Evolutionary conservation across 371 early-diverging fungal genomes (phyloP), one percentile per base, ranked within the genome.

Genomic region (Mortierella sp.): DNA sequence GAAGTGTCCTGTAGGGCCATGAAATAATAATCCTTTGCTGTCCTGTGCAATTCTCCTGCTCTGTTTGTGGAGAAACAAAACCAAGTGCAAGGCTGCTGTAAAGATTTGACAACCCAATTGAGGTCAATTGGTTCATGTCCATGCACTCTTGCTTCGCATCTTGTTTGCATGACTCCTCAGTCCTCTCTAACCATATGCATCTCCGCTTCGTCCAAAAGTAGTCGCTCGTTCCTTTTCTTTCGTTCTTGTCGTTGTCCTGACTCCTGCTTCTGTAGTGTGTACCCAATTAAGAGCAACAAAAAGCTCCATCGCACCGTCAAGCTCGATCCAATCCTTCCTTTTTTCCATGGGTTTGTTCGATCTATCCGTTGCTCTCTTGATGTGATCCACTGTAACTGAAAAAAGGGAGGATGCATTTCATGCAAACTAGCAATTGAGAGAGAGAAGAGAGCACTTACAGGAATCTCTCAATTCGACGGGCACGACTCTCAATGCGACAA

Each of bases 401-500:
- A 60, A 14, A 31, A 2, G 34, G 31, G 31, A 2, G 31, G 26
- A 48, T 48, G 42, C 16, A 74, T 54, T 26, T 38, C 42, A 73
- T 73, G 72, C n/a, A 8, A 57, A 54, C 42, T 38, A 31, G 28
- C 11, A 58, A 58, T 8, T 28, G 28, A 63, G 58, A n/a, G 58
- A 57, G 58, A 57, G 58, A 5, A 26, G 19, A 57, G 70, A 45
- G 54, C 31, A 81, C 86, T 80, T 86, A 86, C 86, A 80, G 44
- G 80, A 79, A 34, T 86, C 86, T 48, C 86, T 74, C 50, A 86
- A 74, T 47, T 86, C 86, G 60, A 80, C 72, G 21, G 86, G 86
- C 58, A 86, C 80, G 24, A 86, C 86, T 44, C 86, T 80, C 31
- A 86, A 70, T 24, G 86, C 86, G 38, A 86, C 73, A 70, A 86